phyloP scores from a whole-genome alignment of 148 eudicot species.

The Rhododendron vialii region DNA sequence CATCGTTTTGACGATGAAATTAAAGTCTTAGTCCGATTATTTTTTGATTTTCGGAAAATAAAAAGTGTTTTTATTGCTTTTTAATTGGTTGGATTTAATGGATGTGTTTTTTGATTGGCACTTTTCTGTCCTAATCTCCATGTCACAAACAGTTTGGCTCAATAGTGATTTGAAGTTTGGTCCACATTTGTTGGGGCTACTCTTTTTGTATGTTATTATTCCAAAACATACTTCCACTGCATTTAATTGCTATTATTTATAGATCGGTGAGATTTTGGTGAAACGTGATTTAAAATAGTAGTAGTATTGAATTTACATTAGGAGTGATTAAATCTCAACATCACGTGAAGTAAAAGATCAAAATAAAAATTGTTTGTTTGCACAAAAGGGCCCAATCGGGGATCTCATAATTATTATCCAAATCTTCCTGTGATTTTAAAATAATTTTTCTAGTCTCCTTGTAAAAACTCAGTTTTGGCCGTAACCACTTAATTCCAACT shows the following conservation, averaged over 20 bases:
- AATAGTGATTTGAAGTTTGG: background rate
- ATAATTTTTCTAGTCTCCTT: background rate
- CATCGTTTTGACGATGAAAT: background rate
- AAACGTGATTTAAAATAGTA: background rate
- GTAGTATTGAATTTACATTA: background rate
- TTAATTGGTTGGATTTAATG: background rate
- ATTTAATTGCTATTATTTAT: background rate
- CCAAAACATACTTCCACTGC: background rate
- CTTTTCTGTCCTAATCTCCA: background rate
- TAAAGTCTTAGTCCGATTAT: background rate
- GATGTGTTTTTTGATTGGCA: background rate
- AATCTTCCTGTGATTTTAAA: too few species aligned
- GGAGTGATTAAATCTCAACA: too few species aligned
- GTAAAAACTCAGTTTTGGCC: background rate
- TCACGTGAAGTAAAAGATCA: too few species aligned
- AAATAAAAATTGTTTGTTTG: too few species aligned
- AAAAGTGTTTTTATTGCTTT: background rate
- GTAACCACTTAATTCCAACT: too few species aligned
- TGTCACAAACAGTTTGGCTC: background rate
- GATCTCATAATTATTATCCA: background rate
- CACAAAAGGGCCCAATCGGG: too few species aligned
- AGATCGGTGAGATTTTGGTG: background rate
- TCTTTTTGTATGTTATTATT: background rate
- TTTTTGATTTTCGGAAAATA: background rate
- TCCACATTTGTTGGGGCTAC: background rate